Percentiles rank a stretch among this genome's conserved stretches.
These are phyloP conservation scores for Spathaspora girioi DNA, from an alignment of 805 yeast species.

Conservation along the genomic window DNA sequence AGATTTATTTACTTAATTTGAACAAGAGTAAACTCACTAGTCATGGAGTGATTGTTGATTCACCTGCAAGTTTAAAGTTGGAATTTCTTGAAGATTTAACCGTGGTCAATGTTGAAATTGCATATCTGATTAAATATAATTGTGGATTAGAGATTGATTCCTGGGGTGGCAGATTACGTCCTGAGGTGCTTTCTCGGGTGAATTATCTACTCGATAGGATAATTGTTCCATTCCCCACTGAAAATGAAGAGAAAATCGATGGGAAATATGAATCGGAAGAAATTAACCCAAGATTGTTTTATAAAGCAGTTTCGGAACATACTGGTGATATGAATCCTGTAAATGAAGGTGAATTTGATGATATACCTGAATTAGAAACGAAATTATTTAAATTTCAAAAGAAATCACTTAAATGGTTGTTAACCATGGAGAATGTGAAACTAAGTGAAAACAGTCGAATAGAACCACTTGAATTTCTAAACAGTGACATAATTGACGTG, in stretches of 20 bases:
- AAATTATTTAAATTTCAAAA: slow-evolving; percentile 49
- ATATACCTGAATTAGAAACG: slow-evolving; percentile 43
- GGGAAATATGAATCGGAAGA: slow-evolving; percentile 10
- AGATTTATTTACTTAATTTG: slow-evolving; percentile 5
- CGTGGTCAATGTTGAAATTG: background rate
- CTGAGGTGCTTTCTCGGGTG: slow-evolving; percentile 1
- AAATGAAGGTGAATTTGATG: slow-evolving; percentile 13
- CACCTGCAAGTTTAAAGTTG: slow-evolving; percentile 4
- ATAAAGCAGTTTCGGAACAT: slow-evolving; percentile 45
- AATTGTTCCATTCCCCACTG: background rate
- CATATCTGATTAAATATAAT: background rate
- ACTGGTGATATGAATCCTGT: slow-evolving; percentile 26
- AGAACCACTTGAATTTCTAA: slow-evolving; percentile 16
- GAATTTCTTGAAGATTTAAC: background rate
- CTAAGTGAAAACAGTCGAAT: slow-evolving; percentile 20
- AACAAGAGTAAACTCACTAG: background rate
- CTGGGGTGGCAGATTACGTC: background rate
- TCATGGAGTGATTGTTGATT: slow-evolving; percentile 2
- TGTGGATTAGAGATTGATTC: slow-evolving; percentile 1
- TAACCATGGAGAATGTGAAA: slow-evolving; percentile 47
- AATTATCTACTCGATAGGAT: background rate
- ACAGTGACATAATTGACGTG: background rate
- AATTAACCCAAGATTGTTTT: slow-evolving; percentile 40
- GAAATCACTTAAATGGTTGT: slow-evolving; percentile 55
- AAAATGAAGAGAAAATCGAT: background rate